Conservation (phyloP, 2,329 filamentous ascomycete species). For the Aspergillus eucalypticola region DNA sequence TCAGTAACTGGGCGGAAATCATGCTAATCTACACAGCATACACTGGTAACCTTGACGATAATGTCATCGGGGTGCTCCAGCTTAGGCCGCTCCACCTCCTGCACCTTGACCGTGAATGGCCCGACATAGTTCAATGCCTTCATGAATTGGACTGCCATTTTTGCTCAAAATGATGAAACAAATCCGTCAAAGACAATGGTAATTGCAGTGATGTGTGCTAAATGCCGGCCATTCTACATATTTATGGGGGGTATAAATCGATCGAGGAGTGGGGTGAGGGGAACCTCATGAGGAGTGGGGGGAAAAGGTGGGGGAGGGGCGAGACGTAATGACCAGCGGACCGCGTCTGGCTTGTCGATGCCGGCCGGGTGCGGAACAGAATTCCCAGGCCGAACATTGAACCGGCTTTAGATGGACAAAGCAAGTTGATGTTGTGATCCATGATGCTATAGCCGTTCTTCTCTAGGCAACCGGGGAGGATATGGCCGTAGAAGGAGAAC, state of each 20-base stretch:
- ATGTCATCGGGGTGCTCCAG: constrained; percentile 66
- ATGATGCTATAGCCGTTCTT: too few species aligned
- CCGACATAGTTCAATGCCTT: constrained; percentile 65
- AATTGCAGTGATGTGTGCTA: too few species aligned
- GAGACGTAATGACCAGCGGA: too few species aligned
- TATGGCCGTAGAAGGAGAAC: too few species aligned
- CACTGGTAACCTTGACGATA: constrained; percentile 66
- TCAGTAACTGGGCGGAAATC: background rate
- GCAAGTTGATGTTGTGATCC: too few species aligned
- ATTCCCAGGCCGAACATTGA: too few species aligned
- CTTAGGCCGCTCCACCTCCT: constrained; percentile 59
- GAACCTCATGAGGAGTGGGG: background rate
- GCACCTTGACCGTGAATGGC: constrained; percentile 63
- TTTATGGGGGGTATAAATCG: background rate
- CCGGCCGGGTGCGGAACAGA: too few species aligned
- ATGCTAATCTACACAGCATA: constrained; percentile 37
- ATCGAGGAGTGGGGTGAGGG: background rate
- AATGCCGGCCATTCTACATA: too few species aligned
- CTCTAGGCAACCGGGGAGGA: too few species aligned
- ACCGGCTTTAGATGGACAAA: too few species aligned
- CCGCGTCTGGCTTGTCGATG: too few species aligned
- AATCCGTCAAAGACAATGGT: too few species aligned
- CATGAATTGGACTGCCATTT: constrained; percentile 47
- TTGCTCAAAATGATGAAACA: background rate
- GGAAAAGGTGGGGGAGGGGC: background rate